These are phyloP conservation scores for Xylaria sp. DNA, from an alignment of 2,329 filamentous ascomycete genomes.

Conservation along the genomic window DNA sequence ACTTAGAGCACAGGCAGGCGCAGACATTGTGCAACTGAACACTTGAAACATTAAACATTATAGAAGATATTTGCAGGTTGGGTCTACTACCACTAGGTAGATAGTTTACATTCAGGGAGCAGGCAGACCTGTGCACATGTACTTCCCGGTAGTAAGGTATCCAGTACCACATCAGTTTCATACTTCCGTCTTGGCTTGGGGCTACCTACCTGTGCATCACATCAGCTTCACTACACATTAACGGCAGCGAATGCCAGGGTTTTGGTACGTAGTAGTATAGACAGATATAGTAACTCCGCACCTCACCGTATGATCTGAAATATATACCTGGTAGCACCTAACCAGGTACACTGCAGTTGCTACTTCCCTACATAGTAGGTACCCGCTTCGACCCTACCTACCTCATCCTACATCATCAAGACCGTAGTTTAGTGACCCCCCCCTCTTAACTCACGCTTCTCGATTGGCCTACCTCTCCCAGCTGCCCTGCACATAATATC, in stretches of 20 bases:
- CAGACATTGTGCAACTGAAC: slow-evolving; percentile 5
- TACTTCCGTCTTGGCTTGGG: neutral
- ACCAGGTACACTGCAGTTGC: neutral
- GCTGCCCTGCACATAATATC: slow-evolving; percentile 46
- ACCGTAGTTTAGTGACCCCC: neutral
- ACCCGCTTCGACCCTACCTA: slow-evolving; percentile 5
- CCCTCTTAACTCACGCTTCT: neutral
- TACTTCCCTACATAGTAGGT: neutral
- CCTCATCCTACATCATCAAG: slow-evolving; percentile 17
- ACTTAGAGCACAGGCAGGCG: neutral
- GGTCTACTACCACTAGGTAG: too few species aligned
- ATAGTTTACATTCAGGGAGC: neutral
- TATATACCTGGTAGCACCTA: neutral
- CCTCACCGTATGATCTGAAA: neutral
- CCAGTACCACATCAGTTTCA: neutral
- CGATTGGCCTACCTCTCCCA: slow-evolving; percentile 39
- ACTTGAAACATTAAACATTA: neutral
- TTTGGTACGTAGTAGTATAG: neutral
- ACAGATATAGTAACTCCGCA: neutral
- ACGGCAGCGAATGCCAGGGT: neutral
- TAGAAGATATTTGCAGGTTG: neutral
- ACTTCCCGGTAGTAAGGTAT: neutral
- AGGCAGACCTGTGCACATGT: neutral
- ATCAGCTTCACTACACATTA: neutral
- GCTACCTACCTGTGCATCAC: neutral